A percentile compares a stretch with the other conserved stretches of the same genome.
Conservation (phyloP, 2,329 filamentous ascomycete species). For the Pseudogymnoascus sp. region DNA sequence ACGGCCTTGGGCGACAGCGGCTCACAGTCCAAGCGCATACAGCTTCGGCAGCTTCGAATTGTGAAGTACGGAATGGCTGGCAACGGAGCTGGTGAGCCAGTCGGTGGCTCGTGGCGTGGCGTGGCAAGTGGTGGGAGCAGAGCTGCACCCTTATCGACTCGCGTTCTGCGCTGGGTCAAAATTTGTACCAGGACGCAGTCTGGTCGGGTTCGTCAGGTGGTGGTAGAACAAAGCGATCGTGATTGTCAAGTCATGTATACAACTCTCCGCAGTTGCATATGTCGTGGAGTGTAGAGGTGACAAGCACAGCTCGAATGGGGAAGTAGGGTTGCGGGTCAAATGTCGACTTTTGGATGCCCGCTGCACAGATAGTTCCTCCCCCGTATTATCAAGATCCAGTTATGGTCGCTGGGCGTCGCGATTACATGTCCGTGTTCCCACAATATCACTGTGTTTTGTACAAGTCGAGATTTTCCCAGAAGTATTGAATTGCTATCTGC, state of each 20-base stretch:
- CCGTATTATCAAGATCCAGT: not conserved
- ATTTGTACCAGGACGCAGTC: not conserved
- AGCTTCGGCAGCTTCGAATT: not conserved
- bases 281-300: slow-evolving; percentile 4
- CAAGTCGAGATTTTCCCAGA: not conserved
- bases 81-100: not conserved
- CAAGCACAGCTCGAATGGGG: slow-evolving; percentile 4
- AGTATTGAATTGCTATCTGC: slow-evolving; percentile 7
- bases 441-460: slow-evolving; percentile 4
- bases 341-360: not conserved
- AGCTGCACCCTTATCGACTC: not conserved
- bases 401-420: not conserved
- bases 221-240: not conserved
- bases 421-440: slow-evolving; percentile 6
- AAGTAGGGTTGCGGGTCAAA: slow-evolving; percentile 4
- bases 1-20: slow-evolving; percentile 4
- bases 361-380: slow-evolving; percentile 6
- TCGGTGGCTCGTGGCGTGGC: not conserved
- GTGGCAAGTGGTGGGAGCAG: not conserved
- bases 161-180: not conserved
- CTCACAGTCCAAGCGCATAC: not conserved
- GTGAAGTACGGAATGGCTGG: not conserved
- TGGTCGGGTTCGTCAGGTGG: not conserved
- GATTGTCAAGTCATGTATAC: not conserved
- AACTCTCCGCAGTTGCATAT: slow-evolving; percentile 5